Percentiles rank a stretch among this genome's conserved stretches.
phyloP scores from a whole-genome alignment of 2,329 filamentous ascomycete species.

The Fusarium pininemorale region DNA sequence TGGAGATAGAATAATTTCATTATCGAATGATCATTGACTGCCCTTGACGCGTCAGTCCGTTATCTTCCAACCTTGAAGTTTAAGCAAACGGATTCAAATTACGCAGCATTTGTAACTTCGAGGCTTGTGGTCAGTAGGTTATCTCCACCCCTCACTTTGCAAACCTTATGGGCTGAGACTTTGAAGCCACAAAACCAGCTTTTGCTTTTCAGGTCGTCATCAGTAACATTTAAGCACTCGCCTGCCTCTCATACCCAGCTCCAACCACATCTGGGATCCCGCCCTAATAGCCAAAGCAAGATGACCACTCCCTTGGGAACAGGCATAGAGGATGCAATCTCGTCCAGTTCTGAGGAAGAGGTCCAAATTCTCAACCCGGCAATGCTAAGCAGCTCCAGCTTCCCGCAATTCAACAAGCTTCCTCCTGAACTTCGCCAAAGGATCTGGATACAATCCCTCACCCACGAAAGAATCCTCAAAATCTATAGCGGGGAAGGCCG shows the following conservation, averaged over 20 bases:
- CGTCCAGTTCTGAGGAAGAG: neutral
- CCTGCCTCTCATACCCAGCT: neutral
- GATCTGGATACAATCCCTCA: neutral
- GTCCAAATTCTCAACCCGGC: neutral
- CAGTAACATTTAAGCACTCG: neutral
- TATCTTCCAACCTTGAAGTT: neutral
- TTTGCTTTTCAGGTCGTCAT: neutral
- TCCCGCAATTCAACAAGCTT: neutral
- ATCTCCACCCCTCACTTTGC: neutral
- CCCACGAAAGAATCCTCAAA: neutral
- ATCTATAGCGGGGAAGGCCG: rapidly evolving
- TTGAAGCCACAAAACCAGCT: neutral
- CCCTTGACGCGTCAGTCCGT: neutral
- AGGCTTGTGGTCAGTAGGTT: no score
- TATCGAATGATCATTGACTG: no score
- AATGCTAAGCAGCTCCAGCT: neutral
- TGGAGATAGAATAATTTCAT: neutral
- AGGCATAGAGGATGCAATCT: neutral
- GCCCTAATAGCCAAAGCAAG: neutral
- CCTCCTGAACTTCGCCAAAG: neutral
- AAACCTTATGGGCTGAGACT: no score
- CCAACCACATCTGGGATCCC: neutral
- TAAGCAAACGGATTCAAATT: no score
- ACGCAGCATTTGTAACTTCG: neutral
- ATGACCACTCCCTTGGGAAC: neutral